A percentile compares a stretch with the other conserved stretches of the same genome.
Conservation (phyloP, 2,329 filamentous ascomycete species). For the Talaromyces sp. region DNA sequence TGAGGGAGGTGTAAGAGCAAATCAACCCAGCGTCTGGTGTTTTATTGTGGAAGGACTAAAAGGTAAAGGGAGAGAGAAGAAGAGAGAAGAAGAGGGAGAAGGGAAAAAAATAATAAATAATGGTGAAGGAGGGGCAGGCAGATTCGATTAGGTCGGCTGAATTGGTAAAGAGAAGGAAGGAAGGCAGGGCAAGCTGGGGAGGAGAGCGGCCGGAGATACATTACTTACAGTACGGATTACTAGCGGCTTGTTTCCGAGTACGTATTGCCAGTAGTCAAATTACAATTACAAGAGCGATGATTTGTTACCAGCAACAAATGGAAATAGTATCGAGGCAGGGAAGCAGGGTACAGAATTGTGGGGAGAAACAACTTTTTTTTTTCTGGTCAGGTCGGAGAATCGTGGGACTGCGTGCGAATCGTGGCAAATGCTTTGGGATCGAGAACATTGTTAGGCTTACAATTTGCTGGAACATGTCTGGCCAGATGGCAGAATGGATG, state of each 20-base stretch:
- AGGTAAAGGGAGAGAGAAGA: slow-evolving; percentile 2
- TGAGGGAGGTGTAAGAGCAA: not conserved
- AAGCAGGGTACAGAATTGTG: not conserved
- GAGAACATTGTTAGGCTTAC: slow-evolving; percentile 3
- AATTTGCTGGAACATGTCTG: slow-evolving; percentile 11
- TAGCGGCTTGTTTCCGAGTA: slow-evolving; percentile 2
- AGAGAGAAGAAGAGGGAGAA: not conserved
- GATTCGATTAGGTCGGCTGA: slow-evolving; percentile 8
- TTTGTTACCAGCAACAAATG: not conserved
- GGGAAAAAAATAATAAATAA: slow-evolving; percentile 12
- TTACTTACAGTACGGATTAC: slow-evolving; percentile 2
- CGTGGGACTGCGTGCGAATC: not conserved
- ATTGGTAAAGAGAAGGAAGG: not conserved
- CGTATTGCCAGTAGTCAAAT: slow-evolving; percentile 1
- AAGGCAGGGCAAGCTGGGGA: not conserved
- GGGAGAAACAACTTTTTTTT: not conserved
- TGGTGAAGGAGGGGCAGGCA: slow-evolving; percentile 14
- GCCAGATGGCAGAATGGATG: not conserved
- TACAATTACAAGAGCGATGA: not conserved
- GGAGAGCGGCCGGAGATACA: slow-evolving; percentile 7
- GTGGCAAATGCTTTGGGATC: slow-evolving; percentile 7
- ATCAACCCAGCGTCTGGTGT: slow-evolving; percentile 16
- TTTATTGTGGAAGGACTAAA: slow-evolving; percentile 5
- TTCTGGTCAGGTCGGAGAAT: not conserved
- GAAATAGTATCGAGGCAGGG: not conserved